These are phyloP conservation scores for Xylaria arbuscula DNA, from an alignment of 2,329 filamentous ascomycete genomes.

Conservation along the genomic window DNA sequence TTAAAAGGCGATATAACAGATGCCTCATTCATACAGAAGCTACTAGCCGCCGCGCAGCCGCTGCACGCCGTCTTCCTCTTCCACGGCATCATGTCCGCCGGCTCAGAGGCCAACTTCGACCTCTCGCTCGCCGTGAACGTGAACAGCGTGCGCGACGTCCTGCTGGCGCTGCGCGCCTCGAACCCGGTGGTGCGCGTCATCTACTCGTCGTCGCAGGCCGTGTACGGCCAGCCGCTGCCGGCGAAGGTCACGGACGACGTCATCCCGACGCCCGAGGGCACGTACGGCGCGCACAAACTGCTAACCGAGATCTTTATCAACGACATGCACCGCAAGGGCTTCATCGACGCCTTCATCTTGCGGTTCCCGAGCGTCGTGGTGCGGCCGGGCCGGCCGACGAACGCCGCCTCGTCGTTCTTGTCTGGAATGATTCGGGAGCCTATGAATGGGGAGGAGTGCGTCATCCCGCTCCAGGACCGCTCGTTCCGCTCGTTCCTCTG, in stretches of 20 bases:
- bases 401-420: constrained; percentile 71
- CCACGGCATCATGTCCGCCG: constrained; percentile 75
- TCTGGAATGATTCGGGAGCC: constrained; percentile 74
- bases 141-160: constrained; percentile 65
- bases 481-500: constrained; percentile 65
- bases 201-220: constrained; percentile 71
- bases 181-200: constrained; percentile 67
- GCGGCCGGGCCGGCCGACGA: constrained; percentile 68
- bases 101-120: constrained; percentile 70
- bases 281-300: constrained; percentile 72
- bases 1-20: constrained; percentile 62
- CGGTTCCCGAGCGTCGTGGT: constrained; percentile 72
- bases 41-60: constrained; percentile 59
- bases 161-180: constrained; percentile 60
- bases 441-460: constrained; percentile 63
- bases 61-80: constrained; percentile 69
- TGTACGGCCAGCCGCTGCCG: constrained; percentile 69
- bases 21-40: constrained; percentile 49
- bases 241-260: constrained; percentile 62
- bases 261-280: constrained; percentile 68
- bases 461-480: constrained; percentile 64
- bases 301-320: constrained; percentile 71
- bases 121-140: constrained; percentile 70
- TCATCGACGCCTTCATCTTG: constrained; percentile 67
- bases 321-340: constrained; percentile 69